Percentiles rank a stretch among this genome's conserved stretches.
Evolutionary conservation across 2,329 filamentous ascomycete genomes (phyloP).

Genomic region (Aspergillus persii): DNA sequence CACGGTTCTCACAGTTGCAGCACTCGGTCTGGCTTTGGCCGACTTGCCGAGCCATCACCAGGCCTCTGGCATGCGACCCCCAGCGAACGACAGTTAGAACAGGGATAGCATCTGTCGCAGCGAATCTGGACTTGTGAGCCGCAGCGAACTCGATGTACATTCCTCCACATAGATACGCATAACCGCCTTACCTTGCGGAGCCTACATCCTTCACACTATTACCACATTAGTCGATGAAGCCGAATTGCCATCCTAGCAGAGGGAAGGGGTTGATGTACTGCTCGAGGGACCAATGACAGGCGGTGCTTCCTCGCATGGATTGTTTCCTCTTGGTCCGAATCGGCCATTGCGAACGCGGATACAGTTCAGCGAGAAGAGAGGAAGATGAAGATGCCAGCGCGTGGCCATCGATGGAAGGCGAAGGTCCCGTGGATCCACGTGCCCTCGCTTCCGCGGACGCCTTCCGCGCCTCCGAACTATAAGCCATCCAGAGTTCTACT

Average conservation of each 20-base stretch:
- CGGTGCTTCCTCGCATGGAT: neutral
- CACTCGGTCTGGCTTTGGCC: slow-evolving; percentile 1
- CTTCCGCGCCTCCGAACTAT: neutral
- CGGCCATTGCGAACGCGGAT: neutral
- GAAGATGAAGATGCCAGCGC: neutral
- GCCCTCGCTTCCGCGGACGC: neutral
- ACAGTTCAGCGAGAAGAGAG: neutral
- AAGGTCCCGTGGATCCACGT: neutral
- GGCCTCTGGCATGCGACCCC: slow-evolving; percentile 14
- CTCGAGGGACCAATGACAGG: neutral
- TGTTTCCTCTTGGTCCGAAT: neutral
- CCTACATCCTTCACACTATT: slow-evolving; percentile 21
- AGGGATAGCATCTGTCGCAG: slow-evolving; percentile 20
- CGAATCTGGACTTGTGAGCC: slow-evolving; percentile 8
- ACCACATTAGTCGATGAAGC: neutral
- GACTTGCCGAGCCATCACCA: slow-evolving; percentile 4
- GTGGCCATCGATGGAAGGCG: neutral
- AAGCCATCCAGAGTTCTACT: neutral
- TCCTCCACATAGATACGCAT: neutral
- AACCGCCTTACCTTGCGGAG: slow-evolving; percentile 16
- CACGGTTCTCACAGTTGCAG: slow-evolving; percentile 7
- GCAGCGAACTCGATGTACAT: neutral
- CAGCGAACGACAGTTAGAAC: slow-evolving; percentile 16
- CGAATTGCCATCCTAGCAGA: neutral
- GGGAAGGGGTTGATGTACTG: neutral